Evolutionary conservation across 768 basidiomycete species (phyloP).

Genomic region (Omphalotus guepiniiformis): DNA sequence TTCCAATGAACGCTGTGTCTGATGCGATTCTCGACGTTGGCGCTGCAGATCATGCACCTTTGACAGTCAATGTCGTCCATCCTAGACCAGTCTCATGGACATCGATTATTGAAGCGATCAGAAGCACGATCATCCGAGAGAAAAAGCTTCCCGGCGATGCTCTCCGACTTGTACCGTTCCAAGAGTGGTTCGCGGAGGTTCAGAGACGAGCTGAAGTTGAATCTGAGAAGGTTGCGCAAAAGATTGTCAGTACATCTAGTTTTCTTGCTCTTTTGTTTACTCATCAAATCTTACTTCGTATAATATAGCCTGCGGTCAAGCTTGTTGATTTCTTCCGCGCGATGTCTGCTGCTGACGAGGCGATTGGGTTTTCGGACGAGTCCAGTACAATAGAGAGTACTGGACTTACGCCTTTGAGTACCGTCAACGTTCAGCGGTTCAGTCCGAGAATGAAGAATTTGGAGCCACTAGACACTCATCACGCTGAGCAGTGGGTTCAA

Average conservation of each 20-base stretch:
- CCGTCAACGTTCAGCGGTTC: conserved; percentile 7
- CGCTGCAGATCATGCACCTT: not conserved
- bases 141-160: not conserved
- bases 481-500: conserved; percentile 15
- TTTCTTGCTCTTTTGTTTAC: not conserved
- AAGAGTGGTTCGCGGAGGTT: not conserved
- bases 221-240: not conserved
- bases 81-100: conserved; percentile 8
- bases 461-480: conserved; percentile 11
- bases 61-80: conserved; percentile 11
- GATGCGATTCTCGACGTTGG: conserved; percentile 7
- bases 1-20: not conserved
- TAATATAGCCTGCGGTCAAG: conserved; percentile 2
- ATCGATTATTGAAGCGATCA: not conserved
- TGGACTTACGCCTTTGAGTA: conserved; percentile 11
- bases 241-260: not conserved
- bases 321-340: not conserved
- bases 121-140: not conserved
- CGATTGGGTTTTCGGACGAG: not conserved
- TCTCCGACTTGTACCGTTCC: not conserved
- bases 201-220: not conserved
- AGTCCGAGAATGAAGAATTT: conserved; percentile 14
- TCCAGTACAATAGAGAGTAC: not conserved
- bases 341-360: not conserved
- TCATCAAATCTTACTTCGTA: no score